Percentiles rank a stretch among this genome's conserved stretches.
Evolutionary conservation across 2,329 filamentous ascomycete genomes (phyloP).

Genomic region (Trichoderma guizhouense): DNA sequence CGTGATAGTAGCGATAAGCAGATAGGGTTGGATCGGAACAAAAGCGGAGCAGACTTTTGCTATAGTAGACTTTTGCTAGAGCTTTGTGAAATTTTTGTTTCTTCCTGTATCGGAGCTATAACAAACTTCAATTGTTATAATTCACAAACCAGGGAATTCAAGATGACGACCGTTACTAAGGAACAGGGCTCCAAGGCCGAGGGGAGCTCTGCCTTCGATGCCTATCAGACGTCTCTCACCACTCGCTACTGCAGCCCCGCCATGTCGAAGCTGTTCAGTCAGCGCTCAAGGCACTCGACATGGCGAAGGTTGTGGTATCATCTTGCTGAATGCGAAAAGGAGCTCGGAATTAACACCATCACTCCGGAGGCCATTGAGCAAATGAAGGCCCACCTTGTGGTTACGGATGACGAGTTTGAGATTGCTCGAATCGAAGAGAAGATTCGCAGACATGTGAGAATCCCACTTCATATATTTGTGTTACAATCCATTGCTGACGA

Average conservation of each 20-base stretch:
- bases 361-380: slow-evolving; percentile 70
- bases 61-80: neutral
- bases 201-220: slow-evolving; percentile 26
- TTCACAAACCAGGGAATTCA: neutral
- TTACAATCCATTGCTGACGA: neutral
- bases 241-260: slow-evolving; percentile 69
- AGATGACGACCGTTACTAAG: neutral
- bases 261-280: slow-evolving; percentile 78
- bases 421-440: slow-evolving; percentile 75
- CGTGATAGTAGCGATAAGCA: neutral
- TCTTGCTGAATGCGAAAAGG: slow-evolving; percentile 77
- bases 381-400: slow-evolving; percentile 69
- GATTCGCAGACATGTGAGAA: slow-evolving; percentile 52
- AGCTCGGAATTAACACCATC: slow-evolving; percentile 71
- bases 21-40: neutral
- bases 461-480: slow-evolving; percentile 12
- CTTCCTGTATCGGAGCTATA: neutral
- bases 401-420: slow-evolving; percentile 76
- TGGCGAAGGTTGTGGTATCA: slow-evolving; percentile 85
- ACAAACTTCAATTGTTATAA: neutral
- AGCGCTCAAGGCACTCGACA: slow-evolving; percentile 68
- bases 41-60: neutral
- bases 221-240: slow-evolving; percentile 64
- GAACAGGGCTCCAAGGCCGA: neutral
- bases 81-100: neutral